Conservation (phyloP, 2,329 filamentous ascomycete genomes). For the Epicoccum nigrum region DNA sequence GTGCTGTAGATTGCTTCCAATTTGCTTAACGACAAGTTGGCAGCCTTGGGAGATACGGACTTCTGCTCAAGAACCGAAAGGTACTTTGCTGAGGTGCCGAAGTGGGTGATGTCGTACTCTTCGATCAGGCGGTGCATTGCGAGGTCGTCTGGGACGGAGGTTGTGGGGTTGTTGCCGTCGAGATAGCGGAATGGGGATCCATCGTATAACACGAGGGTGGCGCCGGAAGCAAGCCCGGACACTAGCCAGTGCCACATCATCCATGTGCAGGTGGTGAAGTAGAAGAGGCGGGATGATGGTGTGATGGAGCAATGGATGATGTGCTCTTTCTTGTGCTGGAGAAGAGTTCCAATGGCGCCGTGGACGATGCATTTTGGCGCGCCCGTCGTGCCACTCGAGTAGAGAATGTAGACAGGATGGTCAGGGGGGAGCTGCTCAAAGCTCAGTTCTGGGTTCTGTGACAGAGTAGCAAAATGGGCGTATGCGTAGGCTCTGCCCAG, state of each 20-base stretch:
- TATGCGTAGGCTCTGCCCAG: conserved; percentile 48
- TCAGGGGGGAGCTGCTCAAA: conserved; percentile 84
- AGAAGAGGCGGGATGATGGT: conserved; percentile 77
- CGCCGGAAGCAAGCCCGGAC: conserved; percentile 80
- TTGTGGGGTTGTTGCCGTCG: conserved; percentile 49
- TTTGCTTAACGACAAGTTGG: conserved; percentile 59
- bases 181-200: conserved; percentile 79
- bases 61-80: conserved; percentile 88
- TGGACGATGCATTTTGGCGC: conserved; percentile 94
- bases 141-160: conserved; percentile 70
- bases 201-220: conserved; percentile 86
- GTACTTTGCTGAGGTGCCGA: conserved; percentile 94
- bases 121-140: conserved; percentile 84
- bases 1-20: conserved; percentile 92
- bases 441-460: conserved; percentile 29
- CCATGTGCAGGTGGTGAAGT: conserved; percentile 95
- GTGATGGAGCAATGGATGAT: conserved; percentile 82
- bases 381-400: conserved; percentile 88
- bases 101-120: conserved; percentile 83
- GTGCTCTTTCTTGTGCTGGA: conserved; percentile 98
- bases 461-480: conserved; percentile 51
- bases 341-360: conserved; percentile 83
- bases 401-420: conserved; percentile 91
- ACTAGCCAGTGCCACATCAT: conserved; percentile 99
- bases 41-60: conserved; percentile 34